Conservation (phyloP, 306 rosid species). For the Pyrus betulifolia region DNA sequence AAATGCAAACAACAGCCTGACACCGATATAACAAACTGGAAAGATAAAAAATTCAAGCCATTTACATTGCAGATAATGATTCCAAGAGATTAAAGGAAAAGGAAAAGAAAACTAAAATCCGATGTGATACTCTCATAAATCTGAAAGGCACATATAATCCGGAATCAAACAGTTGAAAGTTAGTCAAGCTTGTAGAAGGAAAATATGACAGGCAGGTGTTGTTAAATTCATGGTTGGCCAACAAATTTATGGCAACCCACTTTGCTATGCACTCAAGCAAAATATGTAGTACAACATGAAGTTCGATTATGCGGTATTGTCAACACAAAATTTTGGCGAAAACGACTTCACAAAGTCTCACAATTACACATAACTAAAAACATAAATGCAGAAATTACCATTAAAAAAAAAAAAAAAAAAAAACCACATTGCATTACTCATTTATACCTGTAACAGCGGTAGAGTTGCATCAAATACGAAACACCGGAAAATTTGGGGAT, state of each 20-base stretch:
- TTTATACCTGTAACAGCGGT: background rate
- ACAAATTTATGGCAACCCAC: constrained; percentile 36
- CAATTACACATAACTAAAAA: constrained; percentile 18
- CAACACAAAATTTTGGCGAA: background rate
- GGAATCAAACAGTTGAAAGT: background rate
- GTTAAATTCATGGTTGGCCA: constrained; percentile 40
- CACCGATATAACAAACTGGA: background rate
- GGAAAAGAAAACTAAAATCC: background rate
- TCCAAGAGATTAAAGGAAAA: background rate
- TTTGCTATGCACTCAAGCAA: constrained; percentile 14
- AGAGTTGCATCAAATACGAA: constrained; percentile 19
- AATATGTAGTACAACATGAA: background rate
- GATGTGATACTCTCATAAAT: background rate
- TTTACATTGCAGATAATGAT: background rate
- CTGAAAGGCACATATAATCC: background rate
- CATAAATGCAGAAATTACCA: constrained; percentile 7
- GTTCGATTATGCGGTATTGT: background rate
- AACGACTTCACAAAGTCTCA: background rate
- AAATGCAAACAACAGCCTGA: background rate
- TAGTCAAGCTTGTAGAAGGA: background rate
- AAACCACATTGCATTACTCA: constrained; percentile 5
- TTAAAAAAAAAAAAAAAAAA: background rate
- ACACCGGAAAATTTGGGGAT: background rate
- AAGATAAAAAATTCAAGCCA: background rate
- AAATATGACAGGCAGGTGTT: constrained; percentile 24